phyloP scores from a whole-genome alignment of 331 rosid species.

The Prunus yedoensis region DNA sequence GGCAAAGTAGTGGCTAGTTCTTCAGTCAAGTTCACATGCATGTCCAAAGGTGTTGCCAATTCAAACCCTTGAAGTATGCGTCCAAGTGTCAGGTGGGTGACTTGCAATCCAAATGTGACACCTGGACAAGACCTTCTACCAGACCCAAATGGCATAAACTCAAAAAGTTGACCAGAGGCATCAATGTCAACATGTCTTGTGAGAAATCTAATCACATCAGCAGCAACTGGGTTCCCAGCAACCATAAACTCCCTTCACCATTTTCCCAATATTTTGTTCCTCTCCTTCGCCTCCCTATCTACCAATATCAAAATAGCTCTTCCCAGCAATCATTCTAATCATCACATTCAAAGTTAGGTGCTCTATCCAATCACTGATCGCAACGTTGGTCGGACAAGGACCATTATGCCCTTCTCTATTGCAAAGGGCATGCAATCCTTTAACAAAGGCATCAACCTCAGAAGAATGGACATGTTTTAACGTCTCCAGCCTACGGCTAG shows the following conservation, averaged over 20 bases:
- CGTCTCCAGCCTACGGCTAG: slow-evolving; percentile 7
- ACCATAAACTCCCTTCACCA: too few species aligned
- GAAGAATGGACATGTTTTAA: slow-evolving; percentile 27
- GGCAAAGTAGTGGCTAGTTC: slow-evolving; percentile 43
- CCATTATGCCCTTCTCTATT: background rate
- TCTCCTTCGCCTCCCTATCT: too few species aligned
- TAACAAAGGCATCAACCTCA: slow-evolving; percentile 30
- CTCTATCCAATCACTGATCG: too few species aligned
- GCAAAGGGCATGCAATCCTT: slow-evolving; percentile 13
- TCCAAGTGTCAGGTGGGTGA: slow-evolving; percentile 38
- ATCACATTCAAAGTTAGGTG: too few species aligned
- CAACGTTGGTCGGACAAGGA: background rate
- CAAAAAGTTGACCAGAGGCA: slow-evolving; percentile 23
- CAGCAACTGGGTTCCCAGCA: too few species aligned
- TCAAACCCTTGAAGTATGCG: slow-evolving; percentile 57
- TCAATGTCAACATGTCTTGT: slow-evolving; percentile 3
- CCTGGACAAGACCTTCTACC: slow-evolving; percentile 60
- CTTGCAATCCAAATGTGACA: slow-evolving; percentile 34
- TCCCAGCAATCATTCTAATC: too few species aligned
- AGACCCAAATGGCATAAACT: slow-evolving; percentile 40
- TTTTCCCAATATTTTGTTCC: too few species aligned
- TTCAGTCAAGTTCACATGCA: slow-evolving; percentile 45
- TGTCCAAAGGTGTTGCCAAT: background rate
- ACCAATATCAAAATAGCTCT: too few species aligned
- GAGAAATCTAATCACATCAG: slow-evolving; percentile 29